Conservation (phyloP, 1,139 yeast genomes). For the Ogataea hybrid region DNA sequence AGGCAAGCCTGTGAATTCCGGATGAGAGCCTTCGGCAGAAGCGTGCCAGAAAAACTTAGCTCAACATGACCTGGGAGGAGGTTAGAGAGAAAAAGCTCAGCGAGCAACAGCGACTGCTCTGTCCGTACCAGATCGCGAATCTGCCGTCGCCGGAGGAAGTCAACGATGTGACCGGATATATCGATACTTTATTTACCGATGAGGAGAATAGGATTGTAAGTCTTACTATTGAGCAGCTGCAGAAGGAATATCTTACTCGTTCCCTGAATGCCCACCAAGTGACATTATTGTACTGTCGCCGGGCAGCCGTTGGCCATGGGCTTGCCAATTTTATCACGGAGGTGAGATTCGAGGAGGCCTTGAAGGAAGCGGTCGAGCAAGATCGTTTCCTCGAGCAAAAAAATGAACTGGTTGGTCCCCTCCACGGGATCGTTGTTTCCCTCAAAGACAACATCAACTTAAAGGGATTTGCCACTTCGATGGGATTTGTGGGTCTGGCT, state of each 20-base stretch:
- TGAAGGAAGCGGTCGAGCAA: constrained; percentile 50
- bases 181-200: constrained; percentile 33
- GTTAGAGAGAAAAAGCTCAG: constrained; percentile 5
- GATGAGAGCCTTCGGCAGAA: no score
- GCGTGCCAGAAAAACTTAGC: no score
- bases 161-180: constrained; percentile 22
- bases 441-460: constrained; percentile 69
- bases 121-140: background rate
- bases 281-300: constrained; percentile 41
- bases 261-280: constrained; percentile 37
- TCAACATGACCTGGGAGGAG: no score
- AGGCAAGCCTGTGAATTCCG: no score
- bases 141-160: constrained; percentile 6
- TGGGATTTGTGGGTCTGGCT: constrained; percentile 56
- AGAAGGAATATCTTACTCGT: constrained; percentile 36
- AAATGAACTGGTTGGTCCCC: constrained; percentile 67
- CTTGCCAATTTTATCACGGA: constrained; percentile 59
- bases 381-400: constrained; percentile 48
- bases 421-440: constrained; percentile 76
- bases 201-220: constrained; percentile 49
- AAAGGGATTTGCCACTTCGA: constrained; percentile 55
- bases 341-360: constrained; percentile 54
- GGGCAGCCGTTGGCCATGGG: constrained; percentile 46
- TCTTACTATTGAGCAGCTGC: constrained; percentile 39
- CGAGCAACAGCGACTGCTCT: constrained; percentile 1